Evolutionary conservation across 805 yeast species (phyloP).

Genomic region (Ogataea chonburiensis): DNA sequence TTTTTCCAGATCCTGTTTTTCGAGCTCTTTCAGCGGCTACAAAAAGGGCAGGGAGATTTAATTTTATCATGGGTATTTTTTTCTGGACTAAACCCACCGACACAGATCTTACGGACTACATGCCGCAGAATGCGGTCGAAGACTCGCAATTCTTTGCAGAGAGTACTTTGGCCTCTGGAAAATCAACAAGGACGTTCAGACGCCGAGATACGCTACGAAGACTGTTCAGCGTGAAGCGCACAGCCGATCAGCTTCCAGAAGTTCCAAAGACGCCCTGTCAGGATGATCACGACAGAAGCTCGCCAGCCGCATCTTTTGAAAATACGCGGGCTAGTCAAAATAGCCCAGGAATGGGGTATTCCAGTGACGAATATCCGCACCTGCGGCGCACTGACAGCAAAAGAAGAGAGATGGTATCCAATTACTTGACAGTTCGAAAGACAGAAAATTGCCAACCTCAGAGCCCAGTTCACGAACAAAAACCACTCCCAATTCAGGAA

Average conservation of each 20-base stretch:
- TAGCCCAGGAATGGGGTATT: neutral
- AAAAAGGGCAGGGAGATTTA: conserved; percentile 13
- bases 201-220: conserved; percentile 9
- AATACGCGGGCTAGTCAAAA: neutral
- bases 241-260: neutral
- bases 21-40: conserved; percentile 2
- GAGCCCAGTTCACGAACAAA: neutral
- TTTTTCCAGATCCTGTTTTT: no score
- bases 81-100: conserved; percentile 6
- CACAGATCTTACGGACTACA: neutral
- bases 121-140: conserved; percentile 1
- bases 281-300: conserved; percentile 1
- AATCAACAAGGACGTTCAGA: conserved; percentile 4
- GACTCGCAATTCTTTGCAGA: conserved; percentile 5
- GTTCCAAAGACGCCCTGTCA: neutral
- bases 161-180: conserved; percentile 13
- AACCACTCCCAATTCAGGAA: conserved; percentile 13
- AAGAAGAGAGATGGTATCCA: conserved; percentile 9
- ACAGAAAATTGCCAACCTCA: conserved; percentile 4
- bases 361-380: conserved; percentile 14
- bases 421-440: conserved; percentile 8
- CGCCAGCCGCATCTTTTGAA: conserved; percentile 1
- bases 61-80: conserved; percentile 11
- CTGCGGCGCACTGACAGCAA: conserved; percentile 11
- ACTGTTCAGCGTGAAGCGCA: conserved; percentile 11